Base-by-base conservation (phyloP, 768 basidiomycete genomes). In the Suillus brevipes region DNA sequence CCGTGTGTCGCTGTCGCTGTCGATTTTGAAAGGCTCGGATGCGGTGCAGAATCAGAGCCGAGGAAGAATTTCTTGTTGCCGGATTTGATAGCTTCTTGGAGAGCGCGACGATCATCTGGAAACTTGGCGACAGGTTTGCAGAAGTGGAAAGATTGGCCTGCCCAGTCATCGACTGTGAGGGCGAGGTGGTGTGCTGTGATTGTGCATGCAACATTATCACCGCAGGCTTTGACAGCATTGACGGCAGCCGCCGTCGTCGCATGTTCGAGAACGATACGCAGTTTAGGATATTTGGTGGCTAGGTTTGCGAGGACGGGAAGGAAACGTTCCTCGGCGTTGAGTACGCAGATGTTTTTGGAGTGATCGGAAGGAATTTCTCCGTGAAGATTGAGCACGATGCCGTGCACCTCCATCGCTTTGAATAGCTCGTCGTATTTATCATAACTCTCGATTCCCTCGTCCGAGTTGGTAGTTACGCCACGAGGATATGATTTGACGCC, bases 91-190 rank as follows among this genome's bases (percentile, higher is more conserved):
- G 95, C 87, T 25, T 90, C 83, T 60, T 87, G 85, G 64, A 99
- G 78, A 16, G 97, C 95, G 70, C 86, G 77, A 18, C 97, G 84
- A 75, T 99, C 97, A 68, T 91, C 89, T 2, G 97, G 97, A 75
- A 87, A 95, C 78, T 99, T 99, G 14, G 97, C 95, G 25, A 99
- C 91, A 0, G 97, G 97, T 77, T 99, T 99, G 83, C 97, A 99
- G 78, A 91, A 99, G 72, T 97, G 87, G 85, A 92, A 95, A 3
- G 93, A 87, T 76, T 99, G 95, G 2, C 95, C 94, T 2, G 95
- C 95, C 89, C 96, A 98, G 70, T 95, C 92, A 77, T 99, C 97
- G 4, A 98, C 94, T 7, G 93, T 97, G 58, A 99, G 83, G 36
- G 86, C 88, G 53, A 99, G 87, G 75, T 99, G 97, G 77, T 99